Base-by-base conservation (phyloP, 352 stramenopile species). In the Phytopythium mirpurense region DNA sequence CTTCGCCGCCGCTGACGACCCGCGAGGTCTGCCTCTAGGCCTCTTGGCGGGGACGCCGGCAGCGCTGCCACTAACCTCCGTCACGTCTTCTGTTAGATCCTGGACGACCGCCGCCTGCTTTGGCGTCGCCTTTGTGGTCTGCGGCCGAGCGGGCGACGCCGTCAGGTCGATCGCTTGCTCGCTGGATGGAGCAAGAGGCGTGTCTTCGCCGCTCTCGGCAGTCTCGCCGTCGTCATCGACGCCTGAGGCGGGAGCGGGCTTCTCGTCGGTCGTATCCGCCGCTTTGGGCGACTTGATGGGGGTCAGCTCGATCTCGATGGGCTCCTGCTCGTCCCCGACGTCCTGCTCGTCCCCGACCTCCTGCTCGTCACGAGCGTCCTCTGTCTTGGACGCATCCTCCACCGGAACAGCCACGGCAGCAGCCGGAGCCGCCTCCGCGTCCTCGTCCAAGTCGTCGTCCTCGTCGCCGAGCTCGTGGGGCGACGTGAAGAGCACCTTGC, bases 401-500 rank as follows among this genome's bases (percentile, higher is more conserved):
- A 21, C 14, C 8, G 21, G 23, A 14, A 2, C 23, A 2, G 41
- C 11, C 6, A 3, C 12, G 19, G 21, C 31, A 31, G 11, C 38
- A n/a, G 24, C 16, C 0, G 18, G 3, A 9, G 26, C 14, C 18
- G 18, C 19, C 19, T 57, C 38, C 6, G 23, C 3, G 18, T 48
- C 27, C 11, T 50, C 41, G 1, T 57, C 38, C 11, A 65, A 27
- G 26, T 57, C 49, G 12, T 47, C 61, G 11, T 72, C 64, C 16
- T 65, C 53, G 7, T 56, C 50, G 3, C 23, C 59, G 19, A 65
- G 37, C 12, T 60, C 67, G 59, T 81, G 68, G 2, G 67, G 65
- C 12, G 65, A 74, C 24, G 57, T 62, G 32, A 72, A 70, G 16
- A 68, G 27, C 64, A 36, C 34, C 46, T 56, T 72, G 19, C 45